phyloP scores from a whole-genome alignment of 352 stramenopile species.

The Globisporangium rhizosaccharum region DNA sequence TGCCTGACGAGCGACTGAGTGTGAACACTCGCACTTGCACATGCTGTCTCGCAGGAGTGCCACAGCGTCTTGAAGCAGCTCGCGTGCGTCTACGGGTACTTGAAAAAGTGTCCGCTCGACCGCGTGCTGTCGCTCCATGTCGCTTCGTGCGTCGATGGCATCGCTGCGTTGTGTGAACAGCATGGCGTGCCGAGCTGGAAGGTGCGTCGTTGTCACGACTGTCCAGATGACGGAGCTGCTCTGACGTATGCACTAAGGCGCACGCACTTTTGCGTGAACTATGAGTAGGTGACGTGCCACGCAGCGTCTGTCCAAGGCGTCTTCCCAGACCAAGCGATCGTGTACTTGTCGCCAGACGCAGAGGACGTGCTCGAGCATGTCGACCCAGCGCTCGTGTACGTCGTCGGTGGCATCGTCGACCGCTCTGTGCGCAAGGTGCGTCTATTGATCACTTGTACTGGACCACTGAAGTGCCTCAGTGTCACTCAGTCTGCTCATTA shows the following conservation, averaged over 20 bases:
- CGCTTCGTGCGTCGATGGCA: constrained; percentile 31
- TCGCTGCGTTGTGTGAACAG: constrained; percentile 27
- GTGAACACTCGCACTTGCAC: neutral
- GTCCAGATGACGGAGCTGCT: too few relatives aligned
- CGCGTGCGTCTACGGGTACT: constrained; percentile 64
- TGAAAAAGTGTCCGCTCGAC: constrained; percentile 68
- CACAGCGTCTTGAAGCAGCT: constrained; percentile 83
- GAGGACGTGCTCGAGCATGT: constrained; percentile 50
- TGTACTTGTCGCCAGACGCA: constrained; percentile 86
- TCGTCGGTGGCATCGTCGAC: constrained; percentile 83
- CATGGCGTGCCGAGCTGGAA: constrained; percentile 59
- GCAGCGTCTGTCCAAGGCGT: constrained; percentile 41
- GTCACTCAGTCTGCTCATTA: too few relatives aligned
- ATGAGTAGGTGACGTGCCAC: constrained; percentile 21
- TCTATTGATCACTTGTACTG: neutral
- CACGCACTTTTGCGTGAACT: neutral
- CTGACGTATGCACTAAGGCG: too few relatives aligned
- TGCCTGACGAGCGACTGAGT: neutral
- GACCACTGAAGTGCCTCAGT: neutral
- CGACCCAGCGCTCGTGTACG: constrained; percentile 49
- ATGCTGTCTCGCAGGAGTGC: constrained; percentile 32
- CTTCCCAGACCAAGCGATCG: constrained; percentile 40
- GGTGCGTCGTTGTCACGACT: constrained; percentile 16
- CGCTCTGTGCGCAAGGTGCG: constrained; percentile 77
- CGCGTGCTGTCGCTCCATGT: constrained; percentile 55